A percentile compares a stretch with the other conserved stretches of the same genome.
These are phyloP conservation scores for Amaranthus palmeri DNA, from an alignment of 148 eudicot species.

Conservation along the genomic window DNA sequence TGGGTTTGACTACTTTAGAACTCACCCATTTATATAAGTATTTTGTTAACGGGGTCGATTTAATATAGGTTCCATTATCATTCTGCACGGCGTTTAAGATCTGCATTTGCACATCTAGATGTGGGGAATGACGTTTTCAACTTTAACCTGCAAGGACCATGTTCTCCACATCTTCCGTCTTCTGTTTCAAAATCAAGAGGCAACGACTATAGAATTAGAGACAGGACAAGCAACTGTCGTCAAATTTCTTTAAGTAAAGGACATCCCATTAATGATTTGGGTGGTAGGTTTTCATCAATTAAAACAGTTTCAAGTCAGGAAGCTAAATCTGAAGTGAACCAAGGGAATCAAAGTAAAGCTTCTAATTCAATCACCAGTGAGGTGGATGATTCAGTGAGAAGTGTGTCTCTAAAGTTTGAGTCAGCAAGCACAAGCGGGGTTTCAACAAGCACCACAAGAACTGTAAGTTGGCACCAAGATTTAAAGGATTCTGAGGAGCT, in stretches of 20 bases:
- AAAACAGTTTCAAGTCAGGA: slow-evolving; percentile 22
- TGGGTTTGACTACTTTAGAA: background rate
- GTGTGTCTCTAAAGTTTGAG: slow-evolving; percentile 22
- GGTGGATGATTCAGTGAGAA: slow-evolving; percentile 8
- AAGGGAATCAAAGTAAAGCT: slow-evolving; percentile 14
- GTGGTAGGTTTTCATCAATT: slow-evolving; percentile 15
- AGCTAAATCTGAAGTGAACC: slow-evolving; percentile 11
- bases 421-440: slow-evolving; percentile 19
- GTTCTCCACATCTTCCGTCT: slow-evolving; percentile 51
- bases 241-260: slow-evolving; percentile 19
- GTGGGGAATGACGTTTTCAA: slow-evolving; percentile 25
- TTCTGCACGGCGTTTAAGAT: slow-evolving; percentile 44
- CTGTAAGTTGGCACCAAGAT: slow-evolving; percentile 21
- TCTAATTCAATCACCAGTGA: slow-evolving; percentile 21
- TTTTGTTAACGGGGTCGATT: slow-evolving; percentile 1
- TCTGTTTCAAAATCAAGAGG: slow-evolving; percentile 66
- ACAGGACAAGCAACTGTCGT: slow-evolving; percentile 20
- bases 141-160: slow-evolving; percentile 24
- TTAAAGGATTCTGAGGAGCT: background rate
- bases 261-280: slow-evolving; percentile 38
- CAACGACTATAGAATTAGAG: slow-evolving; percentile 36
- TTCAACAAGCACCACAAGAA: slow-evolving; percentile 33
- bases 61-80: slow-evolving; percentile 49
- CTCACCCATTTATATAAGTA: background rate
- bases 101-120: slow-evolving; percentile 40